Base-by-base conservation (phyloP, 306 rosid species). In the Ammopiptanthus mongolicus region DNA sequence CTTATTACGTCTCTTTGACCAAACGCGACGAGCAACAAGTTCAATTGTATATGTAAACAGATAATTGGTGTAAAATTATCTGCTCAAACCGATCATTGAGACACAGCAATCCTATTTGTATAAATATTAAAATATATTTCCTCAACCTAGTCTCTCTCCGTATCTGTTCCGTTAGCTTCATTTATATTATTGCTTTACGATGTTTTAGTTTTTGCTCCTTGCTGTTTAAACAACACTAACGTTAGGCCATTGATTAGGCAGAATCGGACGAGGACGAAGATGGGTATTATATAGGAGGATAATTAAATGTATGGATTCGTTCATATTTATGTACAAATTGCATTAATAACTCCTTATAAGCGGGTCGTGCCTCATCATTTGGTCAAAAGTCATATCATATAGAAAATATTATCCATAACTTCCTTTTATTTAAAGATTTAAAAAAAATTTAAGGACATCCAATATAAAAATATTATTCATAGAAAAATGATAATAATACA, bases 381-480 rank as follows among this genome's bases (percentile, higher is more conserved):
- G 66, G 80, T 74, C 76, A 80, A 80, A 61, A 73, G 63, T 33
- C 34, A 65, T 21, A 11, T 28, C 55, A 10, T 13, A 7, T 65
- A 50, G 37, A 62, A 56, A 47, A 76, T 6, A n/a, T 69, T 69
- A 74, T 79, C 87, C 79, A 51, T 8, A 21, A 31, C 44, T 3
- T 47, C 23, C 41, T 66, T 0, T 1, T 46, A 1, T 25, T 25
- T 25, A 25, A 25, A 25, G 28, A 25, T 25, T 25, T 1, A 25
- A 25, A 25, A 25, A 0, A 25, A 25, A 25, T 50, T 25, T 4
- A 70, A 21, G 25, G 63, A 4, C 31, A 62, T 58, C 59, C 46
- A 2, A 65, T 22, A 23, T 56, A 48, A 18, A 61, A 46, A 76
- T 8, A 14, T 68, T 69, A 74, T 79, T 84, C 79, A 50, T 3